Percentiles rank a stretch among this genome's conserved stretches.
These are phyloP conservation scores for Hygrophorus pudorinus DNA, from an alignment of 768 basidiomycete species.

Conservation along the genomic window DNA sequence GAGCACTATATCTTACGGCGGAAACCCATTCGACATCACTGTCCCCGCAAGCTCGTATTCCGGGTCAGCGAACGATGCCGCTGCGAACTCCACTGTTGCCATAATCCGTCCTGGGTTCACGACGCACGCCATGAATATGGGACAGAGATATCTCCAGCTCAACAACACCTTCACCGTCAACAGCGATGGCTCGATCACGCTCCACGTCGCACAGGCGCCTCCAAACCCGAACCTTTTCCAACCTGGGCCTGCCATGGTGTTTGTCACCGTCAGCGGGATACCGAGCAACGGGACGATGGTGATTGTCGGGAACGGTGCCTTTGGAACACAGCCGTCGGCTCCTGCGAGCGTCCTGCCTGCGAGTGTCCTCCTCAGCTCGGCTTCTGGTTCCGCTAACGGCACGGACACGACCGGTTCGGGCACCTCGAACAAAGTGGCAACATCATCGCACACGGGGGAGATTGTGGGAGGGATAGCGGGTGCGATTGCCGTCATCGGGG, in stretches of 20 bases:
- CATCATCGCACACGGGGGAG: conserved; percentile 26
- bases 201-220: conserved; percentile 77
- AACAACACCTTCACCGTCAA: conserved; percentile 69
- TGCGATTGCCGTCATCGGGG: conserved; percentile 39
- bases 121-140: conserved; percentile 85
- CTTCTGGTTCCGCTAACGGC: conserved; percentile 20
- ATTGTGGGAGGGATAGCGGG: conserved; percentile 44
- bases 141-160: conserved; percentile 66
- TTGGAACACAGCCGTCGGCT: conserved; percentile 47
- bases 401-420: conserved; percentile 4
- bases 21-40: conserved; percentile 65
- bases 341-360: conserved; percentile 36
- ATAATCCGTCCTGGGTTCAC: conserved; percentile 78
- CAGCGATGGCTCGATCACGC: conserved; percentile 59
- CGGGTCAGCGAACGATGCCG: conserved; percentile 58
- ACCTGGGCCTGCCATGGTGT: conserved; percentile 68
- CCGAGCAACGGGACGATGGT: conserved; percentile 60
- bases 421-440: conserved; percentile 10
- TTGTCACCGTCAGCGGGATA: conserved; percentile 65
- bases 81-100: conserved; percentile 64
- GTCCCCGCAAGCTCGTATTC: conserved; percentile 58
- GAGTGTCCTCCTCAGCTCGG: conserved; percentile 35
- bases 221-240: conserved; percentile 81
- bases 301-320: conserved; percentile 56
- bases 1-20: conserved; percentile 74